Evolutionary conservation across 1,284 basidiomycete species (phyloP).

Genomic region (Sporisorium reilianum): DNA sequence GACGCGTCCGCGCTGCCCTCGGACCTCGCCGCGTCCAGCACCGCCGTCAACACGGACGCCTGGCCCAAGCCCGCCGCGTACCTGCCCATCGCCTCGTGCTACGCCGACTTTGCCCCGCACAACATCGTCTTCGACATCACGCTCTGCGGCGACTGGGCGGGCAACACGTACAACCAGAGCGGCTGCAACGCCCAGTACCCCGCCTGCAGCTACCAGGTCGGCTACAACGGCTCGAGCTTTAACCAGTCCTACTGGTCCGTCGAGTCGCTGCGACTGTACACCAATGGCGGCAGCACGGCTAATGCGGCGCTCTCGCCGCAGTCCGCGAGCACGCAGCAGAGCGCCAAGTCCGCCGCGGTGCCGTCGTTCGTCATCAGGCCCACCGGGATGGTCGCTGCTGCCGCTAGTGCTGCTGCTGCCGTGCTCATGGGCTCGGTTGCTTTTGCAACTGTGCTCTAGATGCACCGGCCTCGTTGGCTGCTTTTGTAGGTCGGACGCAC

Average conservation of each 20-base stretch:
- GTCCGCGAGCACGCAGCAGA: slow-evolving; percentile 10
- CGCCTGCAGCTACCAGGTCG: slow-evolving; percentile 58
- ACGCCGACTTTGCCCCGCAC: slow-evolving; percentile 56
- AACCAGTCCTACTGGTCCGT: slow-evolving; percentile 63
- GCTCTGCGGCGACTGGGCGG: slow-evolving; percentile 65
- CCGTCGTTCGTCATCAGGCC: not conserved
- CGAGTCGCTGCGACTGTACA: slow-evolving; percentile 52
- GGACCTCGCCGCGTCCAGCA: slow-evolving; percentile 48
- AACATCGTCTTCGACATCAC: slow-evolving; percentile 65
- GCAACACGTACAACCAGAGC: slow-evolving; percentile 43
- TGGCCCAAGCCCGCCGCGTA: slow-evolving; percentile 62
- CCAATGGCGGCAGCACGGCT: slow-evolving; percentile 45
- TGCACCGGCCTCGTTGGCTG: too few relatives aligned
- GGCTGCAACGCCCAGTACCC: slow-evolving; percentile 52
- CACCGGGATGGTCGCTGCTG: slow-evolving; percentile 1
- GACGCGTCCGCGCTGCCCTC: slow-evolving; percentile 35
- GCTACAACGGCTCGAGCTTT: slow-evolving; percentile 53
- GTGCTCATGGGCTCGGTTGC: slow-evolving; percentile 15
- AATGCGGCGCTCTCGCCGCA: slow-evolving; percentile 46
- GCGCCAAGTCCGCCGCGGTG: slow-evolving; percentile 1
- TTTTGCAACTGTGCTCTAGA: slow-evolving; percentile 23
- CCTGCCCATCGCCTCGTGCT: slow-evolving; percentile 58
- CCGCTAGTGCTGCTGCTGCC: not conserved
- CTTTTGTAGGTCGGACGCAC: too few relatives aligned
- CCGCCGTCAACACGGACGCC: slow-evolving; percentile 42